Base-by-base conservation (phyloP, 1,139 yeast genomes). In the Candida mesenterica region DNA sequence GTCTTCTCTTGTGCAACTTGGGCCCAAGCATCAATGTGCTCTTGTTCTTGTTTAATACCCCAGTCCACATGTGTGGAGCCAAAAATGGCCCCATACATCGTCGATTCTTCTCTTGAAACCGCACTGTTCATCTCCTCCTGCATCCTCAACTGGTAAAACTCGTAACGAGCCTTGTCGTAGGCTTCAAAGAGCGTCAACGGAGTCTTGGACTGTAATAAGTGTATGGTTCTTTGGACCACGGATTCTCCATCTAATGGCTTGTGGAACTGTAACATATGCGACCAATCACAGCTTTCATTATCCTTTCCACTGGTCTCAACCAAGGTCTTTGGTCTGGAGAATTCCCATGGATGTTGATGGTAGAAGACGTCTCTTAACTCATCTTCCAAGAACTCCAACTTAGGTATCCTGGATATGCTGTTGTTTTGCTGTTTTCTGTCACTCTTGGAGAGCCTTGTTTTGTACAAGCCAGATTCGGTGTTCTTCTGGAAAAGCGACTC, bases 321-420 rank as follows among this genome's bases (percentile, higher is more conserved):
- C 47, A 92, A 64, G 22, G 79, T 72, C 56, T 87, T 87, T n/a
- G 98, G 97, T 48, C 96, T 77, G 3, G 98, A 86, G 40, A 90
- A 69, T 62, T 92, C 99, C 98, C 98, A 92, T 9, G 99, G 98
- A 60, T 92, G 99, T 57, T 90, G 96, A 42, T 79, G 80, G 61
- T 82, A 92, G 54, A 92, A 92, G 20, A 85, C 68, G 35, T 75
- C 71, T 65, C 98, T 78, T 49, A 92, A 65, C 50, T 80, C 77
- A 61, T 92, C 98, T 61, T 92, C 97, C 35, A 84, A 66, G 53
- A 79, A 89, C 40, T 62, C 63, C 50, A 92, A 69, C 47, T 78
- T 77, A 32, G 83, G 82, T 5, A 88, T 74, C 42, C 72, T 66
- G 51, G 76, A 75, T 24, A 65, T 53, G 34, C 52, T 42, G 35